A percentile compares a stretch with the other conserved stretches of the same genome.
Evolutionary conservation across 1,139 yeast genomes (phyloP).

Genomic region (Candida neerlandica): DNA sequence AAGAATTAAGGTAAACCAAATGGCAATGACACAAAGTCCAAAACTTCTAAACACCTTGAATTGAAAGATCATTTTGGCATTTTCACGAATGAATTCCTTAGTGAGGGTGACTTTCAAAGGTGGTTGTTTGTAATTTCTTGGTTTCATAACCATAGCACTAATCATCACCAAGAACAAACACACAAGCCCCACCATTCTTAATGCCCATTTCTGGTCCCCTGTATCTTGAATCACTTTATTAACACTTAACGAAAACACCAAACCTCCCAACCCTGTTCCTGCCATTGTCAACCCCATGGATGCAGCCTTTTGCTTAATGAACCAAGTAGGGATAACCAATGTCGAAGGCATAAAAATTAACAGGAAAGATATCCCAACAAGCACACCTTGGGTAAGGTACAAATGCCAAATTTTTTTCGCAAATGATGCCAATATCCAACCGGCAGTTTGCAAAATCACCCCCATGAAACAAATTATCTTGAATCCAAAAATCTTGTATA

Average conservation of each 20-base stretch:
- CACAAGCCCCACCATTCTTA: conserved; percentile 59
- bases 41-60: conserved; percentile 30
- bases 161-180: conserved; percentile 43
- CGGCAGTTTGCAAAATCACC: conserved; percentile 51
- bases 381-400: conserved; percentile 68
- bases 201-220: conserved; percentile 67
- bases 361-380: conserved; percentile 64
- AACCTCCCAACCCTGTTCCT: conserved; percentile 72
- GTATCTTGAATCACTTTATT: conserved; percentile 51
- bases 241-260: conserved; percentile 52
- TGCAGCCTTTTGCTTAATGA: conserved; percentile 53
- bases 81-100: conserved; percentile 21
- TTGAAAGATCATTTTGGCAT: conserved; percentile 30
- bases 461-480: conserved; percentile 49
- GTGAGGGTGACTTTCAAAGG: conserved; percentile 26
- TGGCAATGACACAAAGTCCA: conserved; percentile 45
- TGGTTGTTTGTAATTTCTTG: conserved; percentile 42
- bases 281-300: conserved; percentile 61
- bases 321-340: conserved; percentile 64
- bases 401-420: conserved; percentile 64
- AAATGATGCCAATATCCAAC: conserved; percentile 66
- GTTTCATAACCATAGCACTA: conserved; percentile 42
- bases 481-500: conserved; percentile 37
- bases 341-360: conserved; percentile 63
- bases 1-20: conserved; percentile 60